Evolutionary conservation across 2,329 filamentous ascomycete genomes (phyloP).

Genomic region (Dactylellina haptotyla): DNA sequence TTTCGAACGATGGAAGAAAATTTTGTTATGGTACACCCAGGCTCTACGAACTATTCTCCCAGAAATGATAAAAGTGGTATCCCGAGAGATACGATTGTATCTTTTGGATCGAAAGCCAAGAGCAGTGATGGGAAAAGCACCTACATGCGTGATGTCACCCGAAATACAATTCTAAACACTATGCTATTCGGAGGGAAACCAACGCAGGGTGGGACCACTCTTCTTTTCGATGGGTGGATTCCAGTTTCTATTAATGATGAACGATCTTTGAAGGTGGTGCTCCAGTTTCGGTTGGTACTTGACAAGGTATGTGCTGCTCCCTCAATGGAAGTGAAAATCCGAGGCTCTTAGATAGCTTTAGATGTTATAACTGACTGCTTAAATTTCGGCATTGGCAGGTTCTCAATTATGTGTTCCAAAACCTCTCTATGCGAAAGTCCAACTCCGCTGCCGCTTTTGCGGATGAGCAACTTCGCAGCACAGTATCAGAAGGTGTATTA

Average conservation of each 20-base stretch:
- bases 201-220: conserved; percentile 28
- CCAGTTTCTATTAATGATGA: conserved; percentile 52
- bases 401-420: conserved; percentile 42
- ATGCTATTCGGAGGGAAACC: conserved; percentile 57
- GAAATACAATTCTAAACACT: conserved; percentile 55
- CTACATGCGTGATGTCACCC: conserved; percentile 57
- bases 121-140: conserved; percentile 56
- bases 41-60: conserved; percentile 56
- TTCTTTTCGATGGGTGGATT: conserved; percentile 58
- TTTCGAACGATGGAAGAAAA: conserved; percentile 58
- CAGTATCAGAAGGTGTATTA: conserved; percentile 35
- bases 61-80: conserved; percentile 39
- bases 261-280: conserved; percentile 33
- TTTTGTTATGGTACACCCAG: conserved; percentile 58
- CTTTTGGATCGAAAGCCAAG: conserved; percentile 57
- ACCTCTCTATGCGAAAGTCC: conserved; percentile 27
- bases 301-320: conserved; percentile 34
- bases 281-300: conserved; percentile 44
- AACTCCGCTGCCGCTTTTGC: conserved; percentile 11
- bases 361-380: not conserved
- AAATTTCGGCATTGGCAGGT: not conserved
- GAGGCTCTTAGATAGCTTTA: not conserved
- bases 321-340: not conserved
- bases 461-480: conserved; percentile 28
- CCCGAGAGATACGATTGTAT: conserved; percentile 54